Evolutionary conservation across 495 filamentous ascomycete genomes (phyloP).

Genomic region (Lophium mytilinum): DNA sequence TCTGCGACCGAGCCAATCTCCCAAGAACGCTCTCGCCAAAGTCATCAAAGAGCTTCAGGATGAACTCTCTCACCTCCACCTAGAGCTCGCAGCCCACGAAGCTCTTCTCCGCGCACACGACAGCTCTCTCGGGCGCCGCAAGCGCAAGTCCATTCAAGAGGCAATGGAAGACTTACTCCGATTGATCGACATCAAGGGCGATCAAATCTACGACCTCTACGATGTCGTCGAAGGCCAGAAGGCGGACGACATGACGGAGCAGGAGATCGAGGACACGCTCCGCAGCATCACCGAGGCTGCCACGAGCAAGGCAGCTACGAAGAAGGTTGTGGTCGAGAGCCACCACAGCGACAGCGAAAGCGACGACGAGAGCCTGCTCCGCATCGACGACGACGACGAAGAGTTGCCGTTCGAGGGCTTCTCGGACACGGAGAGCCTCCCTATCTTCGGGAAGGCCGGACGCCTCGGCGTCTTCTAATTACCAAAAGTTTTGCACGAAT

Average conservation of each 20-base stretch:
- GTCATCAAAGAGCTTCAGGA: constrained; percentile 75
- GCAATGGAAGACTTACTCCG: constrained; percentile 57
- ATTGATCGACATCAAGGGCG: constrained; percentile 68
- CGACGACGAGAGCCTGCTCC: constrained; percentile 8
- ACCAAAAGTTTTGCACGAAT: background rate
- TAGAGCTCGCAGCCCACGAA: constrained; percentile 52
- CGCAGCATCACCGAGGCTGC: constrained; percentile 37
- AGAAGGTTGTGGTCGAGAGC: constrained; percentile 25
- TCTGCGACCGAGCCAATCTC: constrained; percentile 65
- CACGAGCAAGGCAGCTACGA: constrained; percentile 10
- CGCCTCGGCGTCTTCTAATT: background rate
- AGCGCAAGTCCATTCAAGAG: constrained; percentile 54
- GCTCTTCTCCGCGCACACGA: constrained; percentile 59
- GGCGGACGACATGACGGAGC: constrained; percentile 52
- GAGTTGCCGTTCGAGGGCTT: background rate
- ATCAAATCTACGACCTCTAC: constrained; percentile 81
- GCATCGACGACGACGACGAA: background rate
- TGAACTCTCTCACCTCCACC: constrained; percentile 73
- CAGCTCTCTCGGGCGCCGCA: constrained; percentile 56
- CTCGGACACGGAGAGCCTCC: background rate
- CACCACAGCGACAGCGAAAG: constrained; percentile 9
- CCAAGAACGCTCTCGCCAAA: constrained; percentile 65
- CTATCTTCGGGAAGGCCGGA: background rate
- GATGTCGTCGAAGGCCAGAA: constrained; percentile 85
- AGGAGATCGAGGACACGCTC: constrained; percentile 62